Evolutionary conservation across 495 filamentous ascomycete genomes (phyloP).

Genomic region (Aspergillus steynii): DNA sequence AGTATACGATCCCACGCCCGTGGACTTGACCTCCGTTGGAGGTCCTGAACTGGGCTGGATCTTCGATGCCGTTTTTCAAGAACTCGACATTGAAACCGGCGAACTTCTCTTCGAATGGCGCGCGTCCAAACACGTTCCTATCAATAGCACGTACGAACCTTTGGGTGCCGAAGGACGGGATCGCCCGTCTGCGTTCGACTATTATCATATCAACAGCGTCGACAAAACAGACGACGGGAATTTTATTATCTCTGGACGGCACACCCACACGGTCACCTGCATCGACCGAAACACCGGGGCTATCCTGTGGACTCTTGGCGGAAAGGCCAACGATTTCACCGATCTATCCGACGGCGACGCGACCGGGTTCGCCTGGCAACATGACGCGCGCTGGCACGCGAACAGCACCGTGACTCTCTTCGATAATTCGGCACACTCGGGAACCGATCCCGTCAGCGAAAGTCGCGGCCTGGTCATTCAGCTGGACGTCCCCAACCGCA

Average conservation of each 20-base stretch:
- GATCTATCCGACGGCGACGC: slow-evolving; percentile 42
- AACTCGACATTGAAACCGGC: slow-evolving; percentile 35
- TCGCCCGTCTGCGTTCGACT: slow-evolving; percentile 39
- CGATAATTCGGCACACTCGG: slow-evolving; percentile 45
- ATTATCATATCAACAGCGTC: slow-evolving; percentile 57
- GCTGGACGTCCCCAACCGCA: slow-evolving; percentile 24
- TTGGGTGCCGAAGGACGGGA: slow-evolving; percentile 14
- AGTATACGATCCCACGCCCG: slow-evolving; percentile 21
- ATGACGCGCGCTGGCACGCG: slow-evolving; percentile 49
- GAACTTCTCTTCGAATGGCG: slow-evolving; percentile 41
- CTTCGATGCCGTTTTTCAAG: slow-evolving; percentile 37
- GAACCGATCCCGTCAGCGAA: slow-evolving; percentile 20
- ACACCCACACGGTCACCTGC: slow-evolving; percentile 42
- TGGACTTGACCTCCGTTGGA: slow-evolving; percentile 22
- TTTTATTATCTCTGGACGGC: slow-evolving; percentile 53
- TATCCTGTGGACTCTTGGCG: slow-evolving; percentile 47
- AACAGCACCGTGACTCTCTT: slow-evolving; percentile 47
- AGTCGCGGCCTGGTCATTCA: slow-evolving; percentile 35
- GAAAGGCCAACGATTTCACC: slow-evolving; percentile 45
- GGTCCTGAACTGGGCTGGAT: slow-evolving; percentile 32
- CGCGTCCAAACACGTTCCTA: slow-evolving; percentile 27
- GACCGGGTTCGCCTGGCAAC: slow-evolving; percentile 54
- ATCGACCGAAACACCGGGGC: slow-evolving; percentile 38
- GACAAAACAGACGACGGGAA: slow-evolving; percentile 50
- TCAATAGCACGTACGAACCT: slow-evolving; percentile 24